Base-by-base conservation (phyloP, 1,284 basidiomycete genomes). In the Athelia psychrophila region DNA sequence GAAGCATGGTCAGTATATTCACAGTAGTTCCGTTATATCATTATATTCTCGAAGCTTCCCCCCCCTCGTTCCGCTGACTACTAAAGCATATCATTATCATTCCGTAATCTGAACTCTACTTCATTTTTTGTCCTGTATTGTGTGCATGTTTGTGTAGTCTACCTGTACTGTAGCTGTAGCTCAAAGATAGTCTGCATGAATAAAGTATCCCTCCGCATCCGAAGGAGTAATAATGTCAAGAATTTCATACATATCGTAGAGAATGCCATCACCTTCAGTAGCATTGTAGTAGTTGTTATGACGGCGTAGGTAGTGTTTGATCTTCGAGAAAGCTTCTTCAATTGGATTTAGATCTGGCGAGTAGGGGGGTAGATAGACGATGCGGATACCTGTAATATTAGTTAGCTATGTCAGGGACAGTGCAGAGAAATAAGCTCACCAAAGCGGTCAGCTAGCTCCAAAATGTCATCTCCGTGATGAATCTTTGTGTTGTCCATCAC, bases 291-390 rank as follows among this genome's bases (percentile, higher is more conserved):
- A 42, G 38, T 42, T 16, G 5, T 22, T 6, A 42, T 54, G 51
- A 13, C 13, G 36, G 25, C n/a, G 10, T 13, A 61, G 49, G 12
- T 40, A 59, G 16, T 54, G 40, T 48, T 68, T 68, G 46, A 67
- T 56, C 3, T 56, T 49, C 1, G 61, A 64, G 51, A 42, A 42
- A 16, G 38, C 38, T n/a, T 42, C 38, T 22, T 42, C 38, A 8
- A 42, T 42, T 16, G 65, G 69, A 48, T 70, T 70, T 45, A 63
- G 59, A 49, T 71, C 62, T 2, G 66, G 69, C 0, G 66, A 72
- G 51, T 72, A 72, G 4, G 69, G 59, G 15, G 69, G 69, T 1
- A 73, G 58, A 53, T 60, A 69, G 30, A 57, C 56, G 33, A 66
- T 54, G 1, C 53, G 54, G 18, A 66, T 58, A 51, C 57, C 64